Base-by-base conservation (phyloP, 1,284 basidiomycete species). In the Rhodotorula sp. region DNA sequence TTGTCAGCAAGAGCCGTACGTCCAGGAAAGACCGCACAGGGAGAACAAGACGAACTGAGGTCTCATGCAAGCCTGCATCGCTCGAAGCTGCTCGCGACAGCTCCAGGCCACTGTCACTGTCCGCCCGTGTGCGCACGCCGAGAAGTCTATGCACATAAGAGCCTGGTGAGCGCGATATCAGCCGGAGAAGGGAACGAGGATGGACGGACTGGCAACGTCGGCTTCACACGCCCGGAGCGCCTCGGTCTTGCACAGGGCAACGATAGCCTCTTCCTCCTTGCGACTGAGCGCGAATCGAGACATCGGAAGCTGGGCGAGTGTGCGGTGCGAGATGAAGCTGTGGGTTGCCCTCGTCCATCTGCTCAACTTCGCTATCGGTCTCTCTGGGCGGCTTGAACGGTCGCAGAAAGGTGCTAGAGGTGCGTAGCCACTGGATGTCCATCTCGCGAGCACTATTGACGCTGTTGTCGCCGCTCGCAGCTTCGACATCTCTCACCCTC, bases 61-160 rank as follows among this genome's bases (percentile, higher is more conserved):
- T 22, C 59, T 47, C 76, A 77, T 77, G 61, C 76, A 77, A 8
- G 47, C 65, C 57, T 77, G 73, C 76, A 77, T 77, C 22, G 65
- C 68, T 34, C 65, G 68, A 71, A 75, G 76, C 65, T 75, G 63
- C 28, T 65, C 50, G n/a, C 73, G 52, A 55, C 76, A 77, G 13
- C 44, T 58, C 76, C 75, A 76, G 2, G 68, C 68, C 46, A 77
- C 76, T 22, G 71, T 71, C 44, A 77, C 69, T 48, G 76, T 77
- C 22, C 73, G 62, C 18, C 76, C 76, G 40, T 70, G 62, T 10
- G 75, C 72, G 59, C 75, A 77, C 7, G 71, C 64, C 15, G 76
- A 68, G 50, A 77, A 76, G 40, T 63, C 76, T 76, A 62, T 9
- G 9, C n/a, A 7, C 11, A 31, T 4, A 22, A 20, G 15, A 62